Percentiles rank a stretch among this genome's conserved stretches.
Evolutionary conservation across 2,329 filamentous ascomycete genomes (phyloP).

Genomic region (Macroventuria anomochaeta): DNA sequence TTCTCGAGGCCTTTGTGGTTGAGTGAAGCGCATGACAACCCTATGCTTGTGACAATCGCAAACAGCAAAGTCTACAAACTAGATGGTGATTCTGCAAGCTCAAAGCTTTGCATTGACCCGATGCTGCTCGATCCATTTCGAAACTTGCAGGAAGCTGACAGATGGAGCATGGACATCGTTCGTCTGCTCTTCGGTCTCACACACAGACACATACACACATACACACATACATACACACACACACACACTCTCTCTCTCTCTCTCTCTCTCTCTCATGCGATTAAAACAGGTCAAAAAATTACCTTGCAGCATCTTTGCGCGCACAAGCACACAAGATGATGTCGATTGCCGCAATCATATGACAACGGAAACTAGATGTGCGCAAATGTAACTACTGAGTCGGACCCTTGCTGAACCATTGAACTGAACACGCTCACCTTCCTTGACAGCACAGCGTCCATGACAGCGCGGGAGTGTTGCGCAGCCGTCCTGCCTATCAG

Average conservation of each 20-base stretch:
- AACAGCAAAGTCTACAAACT: background rate
- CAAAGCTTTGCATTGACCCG: background rate
- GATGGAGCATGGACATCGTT: background rate
- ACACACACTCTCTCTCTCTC: too few relatives aligned
- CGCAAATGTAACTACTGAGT: slow-evolving; percentile 3
- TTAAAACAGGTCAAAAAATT: background rate
- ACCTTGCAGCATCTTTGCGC: background rate
- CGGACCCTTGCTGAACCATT: slow-evolving; percentile 12
- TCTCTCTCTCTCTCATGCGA: too few relatives aligned
- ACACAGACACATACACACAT: too few relatives aligned
- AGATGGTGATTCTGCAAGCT: background rate
- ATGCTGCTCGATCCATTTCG: background rate
- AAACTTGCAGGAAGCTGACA: background rate
- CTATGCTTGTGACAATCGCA: background rate
- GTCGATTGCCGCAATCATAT: slow-evolving; percentile 6
- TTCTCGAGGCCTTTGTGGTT: background rate
- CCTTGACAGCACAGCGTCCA: background rate
- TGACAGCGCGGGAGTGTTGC: background rate
- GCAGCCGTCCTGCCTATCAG: slow-evolving; percentile 17
- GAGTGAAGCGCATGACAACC: background rate
- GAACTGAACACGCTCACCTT: slow-evolving; percentile 13
- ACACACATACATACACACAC: too few relatives aligned
- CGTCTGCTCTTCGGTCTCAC: background rate
- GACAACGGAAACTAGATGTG: background rate
- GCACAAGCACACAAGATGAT: slow-evolving; percentile 1